These are phyloP conservation scores for Edaphochlamys debaryana DNA, from an alignment of 139 green algal genomes.

Conservation along the genomic window DNA sequence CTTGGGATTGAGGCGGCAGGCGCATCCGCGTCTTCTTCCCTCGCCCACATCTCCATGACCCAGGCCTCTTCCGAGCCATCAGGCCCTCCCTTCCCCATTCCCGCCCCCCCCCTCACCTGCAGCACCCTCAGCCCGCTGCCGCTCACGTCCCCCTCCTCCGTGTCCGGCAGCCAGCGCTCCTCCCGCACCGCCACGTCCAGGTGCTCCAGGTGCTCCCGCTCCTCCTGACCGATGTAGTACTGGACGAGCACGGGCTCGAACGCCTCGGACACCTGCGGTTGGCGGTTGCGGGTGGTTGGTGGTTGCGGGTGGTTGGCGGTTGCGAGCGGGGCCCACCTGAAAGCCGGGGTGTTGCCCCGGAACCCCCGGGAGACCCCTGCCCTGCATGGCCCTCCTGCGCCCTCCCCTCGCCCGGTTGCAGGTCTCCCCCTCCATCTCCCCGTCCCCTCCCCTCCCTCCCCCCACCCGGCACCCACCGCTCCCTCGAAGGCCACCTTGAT, in stretches of 20 bases:
- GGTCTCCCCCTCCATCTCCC: too few relatives aligned
- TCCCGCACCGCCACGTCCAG: conserved; percentile 79
- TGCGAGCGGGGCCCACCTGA: too few relatives aligned
- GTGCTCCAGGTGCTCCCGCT: conserved; percentile 69
- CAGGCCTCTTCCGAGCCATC: neutral
- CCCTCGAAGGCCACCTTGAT: conserved; percentile 63
- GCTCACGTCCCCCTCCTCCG: conserved; percentile 34
- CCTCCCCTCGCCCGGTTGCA: too few relatives aligned
- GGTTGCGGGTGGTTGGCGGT: too few relatives aligned
- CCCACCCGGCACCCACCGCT: too few relatives aligned
- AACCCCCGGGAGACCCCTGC: too few relatives aligned
- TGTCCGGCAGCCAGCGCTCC: conserved; percentile 67
- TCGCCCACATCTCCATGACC: neutral
- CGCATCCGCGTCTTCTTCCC: too few relatives aligned
- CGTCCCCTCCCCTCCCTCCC: too few relatives aligned
- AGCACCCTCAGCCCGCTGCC: conserved; percentile 29
- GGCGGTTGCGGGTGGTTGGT: too few relatives aligned
- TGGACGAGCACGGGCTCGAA: conserved; percentile 28
- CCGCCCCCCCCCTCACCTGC: neutral
- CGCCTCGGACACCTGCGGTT: conserved; percentile 12
- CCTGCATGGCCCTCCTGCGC: too few relatives aligned
- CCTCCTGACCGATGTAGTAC: conserved; percentile 67
- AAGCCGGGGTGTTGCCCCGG: too few relatives aligned
- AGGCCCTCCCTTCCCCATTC: neutral
- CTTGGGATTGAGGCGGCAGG: neutral